phyloP scores from a whole-genome alignment of 2,329 filamentous ascomycete genomes.

The Fusarium sterilihyphosum region DNA sequence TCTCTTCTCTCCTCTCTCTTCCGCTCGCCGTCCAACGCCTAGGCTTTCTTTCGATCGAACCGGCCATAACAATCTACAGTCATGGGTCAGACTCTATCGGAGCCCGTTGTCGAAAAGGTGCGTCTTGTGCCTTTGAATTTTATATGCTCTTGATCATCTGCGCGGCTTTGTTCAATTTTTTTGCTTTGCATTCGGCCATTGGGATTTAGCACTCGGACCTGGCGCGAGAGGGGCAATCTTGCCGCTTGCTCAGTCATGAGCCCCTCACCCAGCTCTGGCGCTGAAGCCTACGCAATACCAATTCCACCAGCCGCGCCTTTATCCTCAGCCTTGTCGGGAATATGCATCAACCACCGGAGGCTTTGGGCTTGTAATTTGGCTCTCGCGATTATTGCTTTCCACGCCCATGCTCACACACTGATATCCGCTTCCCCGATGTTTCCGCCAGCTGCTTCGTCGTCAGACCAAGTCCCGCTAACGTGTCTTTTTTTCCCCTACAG shows the following conservation, averaged over 20 bases:
- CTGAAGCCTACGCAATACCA: conserved; percentile 8
- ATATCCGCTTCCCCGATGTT: conserved; percentile 29
- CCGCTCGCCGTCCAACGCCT: conserved; percentile 19
- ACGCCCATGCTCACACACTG: background rate
- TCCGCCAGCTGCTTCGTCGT: conserved; percentile 16
- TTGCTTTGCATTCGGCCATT: conserved; percentile 18
- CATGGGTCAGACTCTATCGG: conserved; percentile 99
- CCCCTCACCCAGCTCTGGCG: conserved; percentile 36
- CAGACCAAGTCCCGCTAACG: conserved; percentile 41
- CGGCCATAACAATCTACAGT: conserved; percentile 36
- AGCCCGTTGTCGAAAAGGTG: conserved; percentile 99
- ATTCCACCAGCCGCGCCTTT: conserved; percentile 11
- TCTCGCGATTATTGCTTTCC: background rate
- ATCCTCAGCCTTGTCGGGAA: conserved; percentile 9
- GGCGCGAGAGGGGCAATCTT: conserved; percentile 36
- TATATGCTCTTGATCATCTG: conserved; percentile 2
- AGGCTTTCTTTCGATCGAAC: conserved; percentile 44
- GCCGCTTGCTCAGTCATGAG: conserved; percentile 24
- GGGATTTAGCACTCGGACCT: conserved; percentile 12
- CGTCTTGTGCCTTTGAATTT: conserved; percentile 33
- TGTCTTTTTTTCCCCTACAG: conserved; percentile 57
- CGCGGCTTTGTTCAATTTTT: background rate
- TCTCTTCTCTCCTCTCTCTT: conserved; percentile 27
- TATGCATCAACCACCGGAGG: background rate
- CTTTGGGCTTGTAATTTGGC: background rate